Conservation (phyloP, 768 basidiomycete species). For the Multifurca ochricompacta region DNA sequence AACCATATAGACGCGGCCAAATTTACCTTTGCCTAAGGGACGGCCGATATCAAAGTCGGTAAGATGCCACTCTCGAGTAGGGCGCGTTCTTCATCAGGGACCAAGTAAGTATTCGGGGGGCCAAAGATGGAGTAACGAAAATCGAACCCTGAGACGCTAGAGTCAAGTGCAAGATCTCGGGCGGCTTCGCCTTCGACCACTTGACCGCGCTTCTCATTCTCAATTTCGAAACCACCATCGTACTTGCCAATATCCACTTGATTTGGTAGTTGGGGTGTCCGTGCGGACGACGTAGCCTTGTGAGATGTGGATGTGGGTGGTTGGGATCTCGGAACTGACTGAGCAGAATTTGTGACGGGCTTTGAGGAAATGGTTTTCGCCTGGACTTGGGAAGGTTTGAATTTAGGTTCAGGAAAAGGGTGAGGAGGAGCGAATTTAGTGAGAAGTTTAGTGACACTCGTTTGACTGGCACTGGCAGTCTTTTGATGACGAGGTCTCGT, state of each 20-base stretch:
- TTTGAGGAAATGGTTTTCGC: conserved; percentile 23
- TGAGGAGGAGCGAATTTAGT: conserved; percentile 69
- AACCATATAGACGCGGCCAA: conserved; percentile 98
- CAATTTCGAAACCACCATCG: conserved; percentile 93
- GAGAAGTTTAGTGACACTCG: conserved; percentile 60
- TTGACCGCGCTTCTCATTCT: conserved; percentile 75
- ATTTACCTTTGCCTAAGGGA: conserved; percentile 97
- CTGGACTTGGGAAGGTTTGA: conserved; percentile 10
- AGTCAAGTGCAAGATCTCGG: conserved; percentile 76
- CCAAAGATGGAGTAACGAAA: not conserved
- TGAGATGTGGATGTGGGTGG: conserved; percentile 8
- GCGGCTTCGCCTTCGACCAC: conserved; percentile 71
- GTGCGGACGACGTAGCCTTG: conserved; percentile 18
- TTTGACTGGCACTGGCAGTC: conserved; percentile 48
- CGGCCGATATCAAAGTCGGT: conserved; percentile 90
- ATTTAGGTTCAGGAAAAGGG: conserved; percentile 31
- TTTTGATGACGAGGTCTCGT: conserved; percentile 37
- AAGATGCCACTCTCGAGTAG: conserved; percentile 80
- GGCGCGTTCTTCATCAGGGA: conserved; percentile 43
- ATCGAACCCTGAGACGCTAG: conserved; percentile 61
- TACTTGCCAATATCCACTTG: conserved; percentile 78
- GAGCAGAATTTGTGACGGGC: conserved; percentile 16
- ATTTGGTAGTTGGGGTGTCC: conserved; percentile 19
- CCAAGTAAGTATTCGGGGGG: conserved; percentile 5
- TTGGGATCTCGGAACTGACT: conserved; percentile 30